A percentile compares a stretch with the other conserved stretches of the same genome.
These are phyloP conservation scores for Trametes coccinea DNA, from an alignment of 768 basidiomycete genomes.

Conservation along the genomic window DNA sequence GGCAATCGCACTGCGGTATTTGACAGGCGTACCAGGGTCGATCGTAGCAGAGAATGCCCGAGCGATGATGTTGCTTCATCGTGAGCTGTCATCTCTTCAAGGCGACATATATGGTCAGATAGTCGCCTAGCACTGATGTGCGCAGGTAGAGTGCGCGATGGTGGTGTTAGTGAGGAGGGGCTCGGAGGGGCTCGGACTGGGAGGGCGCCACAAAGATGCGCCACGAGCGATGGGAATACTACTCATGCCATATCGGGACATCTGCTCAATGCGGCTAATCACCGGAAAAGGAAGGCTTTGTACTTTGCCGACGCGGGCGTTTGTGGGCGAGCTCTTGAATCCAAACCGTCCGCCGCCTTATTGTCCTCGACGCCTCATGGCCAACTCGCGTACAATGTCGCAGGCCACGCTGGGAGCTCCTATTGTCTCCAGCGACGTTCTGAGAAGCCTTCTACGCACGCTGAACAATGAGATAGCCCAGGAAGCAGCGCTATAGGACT, in stretches of 20 bases:
- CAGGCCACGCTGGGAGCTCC: not conserved
- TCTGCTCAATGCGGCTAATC: not conserved
- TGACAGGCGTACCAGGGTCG: no score
- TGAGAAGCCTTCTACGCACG: not conserved
- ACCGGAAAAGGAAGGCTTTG: slow-evolving; percentile 2
- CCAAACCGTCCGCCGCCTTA: not conserved
- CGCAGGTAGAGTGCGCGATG: no score
- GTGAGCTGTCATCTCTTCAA: no score
- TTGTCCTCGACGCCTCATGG: slow-evolving; percentile 11
- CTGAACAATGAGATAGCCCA: not conserved
- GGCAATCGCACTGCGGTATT: no score
- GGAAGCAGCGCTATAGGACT: not conserved
- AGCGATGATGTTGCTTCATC: no score
- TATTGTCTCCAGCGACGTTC: slow-evolving; percentile 1
- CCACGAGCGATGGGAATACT: slow-evolving; percentile 1
- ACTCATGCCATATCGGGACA: slow-evolving; percentile 10
- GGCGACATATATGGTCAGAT: no score
- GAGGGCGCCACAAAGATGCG: no score
- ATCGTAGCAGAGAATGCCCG: no score
- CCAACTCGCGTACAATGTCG: slow-evolving; percentile 4
- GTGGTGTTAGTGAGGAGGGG: no score
- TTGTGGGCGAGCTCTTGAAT: not conserved
- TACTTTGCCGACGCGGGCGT: not conserved
- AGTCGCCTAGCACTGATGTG: no score
- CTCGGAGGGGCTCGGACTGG: no score